Conservation (phyloP, 2,329 filamentous ascomycete genomes). For the Ascosphaera acerosa region DNA sequence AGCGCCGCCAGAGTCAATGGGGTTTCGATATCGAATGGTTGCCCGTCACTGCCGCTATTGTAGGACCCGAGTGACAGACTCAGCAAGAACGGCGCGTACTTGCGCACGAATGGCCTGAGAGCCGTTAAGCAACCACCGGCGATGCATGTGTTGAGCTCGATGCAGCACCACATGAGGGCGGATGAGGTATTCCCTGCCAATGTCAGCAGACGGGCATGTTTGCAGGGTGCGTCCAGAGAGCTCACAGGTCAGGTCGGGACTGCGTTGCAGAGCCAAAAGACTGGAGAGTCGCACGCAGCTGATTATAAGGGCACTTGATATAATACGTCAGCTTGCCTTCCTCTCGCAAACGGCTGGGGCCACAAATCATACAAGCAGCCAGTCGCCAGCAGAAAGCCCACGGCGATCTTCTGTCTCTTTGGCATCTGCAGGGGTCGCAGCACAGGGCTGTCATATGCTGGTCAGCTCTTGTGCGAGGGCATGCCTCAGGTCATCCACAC, state of each 20-base stretch:
- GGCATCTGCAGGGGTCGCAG: slow-evolving; percentile 11
- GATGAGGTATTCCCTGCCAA: slow-evolving; percentile 11
- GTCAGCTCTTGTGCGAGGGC: slow-evolving; percentile 2
- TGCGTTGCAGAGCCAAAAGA: no score
- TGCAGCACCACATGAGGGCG: slow-evolving; percentile 10
- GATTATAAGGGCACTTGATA: neutral
- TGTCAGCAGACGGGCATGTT: no score
- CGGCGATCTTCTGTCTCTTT: slow-evolving; percentile 10
- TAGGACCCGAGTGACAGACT: neutral
- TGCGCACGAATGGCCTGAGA: slow-evolving; percentile 10
- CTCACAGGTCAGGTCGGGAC: slow-evolving; percentile 1
- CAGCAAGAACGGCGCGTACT: slow-evolving; percentile 7
- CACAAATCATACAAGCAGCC: slow-evolving; percentile 9
- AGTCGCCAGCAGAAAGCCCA: slow-evolving; percentile 9
- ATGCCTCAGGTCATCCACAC: neutral
- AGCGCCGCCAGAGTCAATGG: neutral
- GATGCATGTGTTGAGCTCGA: slow-evolving; percentile 11
- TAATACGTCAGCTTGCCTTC: no score
- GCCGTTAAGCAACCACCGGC: slow-evolving; percentile 10
- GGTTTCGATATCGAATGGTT: neutral
- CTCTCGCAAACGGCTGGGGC: no score
- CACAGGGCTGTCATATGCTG: slow-evolving; percentile 8
- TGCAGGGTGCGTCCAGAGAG: slow-evolving; percentile 8
- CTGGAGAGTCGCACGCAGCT: neutral
- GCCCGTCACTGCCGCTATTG: neutral